These are phyloP conservation scores for Nakaseomyces bracarensis DNA, from an alignment of 1,139 yeast genomes.

Conservation along the genomic window DNA sequence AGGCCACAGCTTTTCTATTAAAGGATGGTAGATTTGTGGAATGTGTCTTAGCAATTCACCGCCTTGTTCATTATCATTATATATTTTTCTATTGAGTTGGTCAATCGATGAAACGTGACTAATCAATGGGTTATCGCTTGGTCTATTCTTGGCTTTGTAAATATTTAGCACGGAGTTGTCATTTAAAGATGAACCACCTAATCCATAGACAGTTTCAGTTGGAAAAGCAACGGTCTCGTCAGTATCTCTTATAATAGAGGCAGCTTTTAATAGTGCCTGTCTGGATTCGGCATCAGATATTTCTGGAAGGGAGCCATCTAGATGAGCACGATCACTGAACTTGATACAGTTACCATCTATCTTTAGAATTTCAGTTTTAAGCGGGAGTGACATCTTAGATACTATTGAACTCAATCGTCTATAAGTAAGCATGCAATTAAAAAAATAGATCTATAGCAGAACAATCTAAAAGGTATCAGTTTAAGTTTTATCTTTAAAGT, in stretches of 20 bases:
- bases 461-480: background rate
- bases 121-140: constrained; percentile 90
- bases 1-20: constrained; percentile 78
- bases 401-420: background rate
- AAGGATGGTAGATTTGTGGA: constrained; percentile 56
- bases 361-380: constrained; percentile 37
- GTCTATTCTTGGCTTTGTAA: constrained; percentile 82
- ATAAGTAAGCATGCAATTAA: background rate
- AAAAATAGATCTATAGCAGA: background rate
- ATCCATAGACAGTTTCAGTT: constrained; percentile 93
- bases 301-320: constrained; percentile 34
- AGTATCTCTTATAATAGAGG: constrained; percentile 43
- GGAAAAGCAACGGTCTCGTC: constrained; percentile 80
- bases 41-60: constrained; percentile 34
- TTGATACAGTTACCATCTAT: constrained; percentile 40
- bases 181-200: constrained; percentile 78
- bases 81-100: constrained; percentile 53
- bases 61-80: constrained; percentile 22
- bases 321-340: constrained; percentile 32
- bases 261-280: constrained; percentile 48
- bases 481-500: background rate
- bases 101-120: constrained; percentile 75
- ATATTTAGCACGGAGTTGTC: constrained; percentile 70
- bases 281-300: constrained; percentile 48
- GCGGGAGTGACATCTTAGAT: constrained; percentile 4